A percentile compares a stretch with the other conserved stretches of the same genome.
phyloP scores from a whole-genome alignment of 805 yeast species.

The Candida boidinii region DNA sequence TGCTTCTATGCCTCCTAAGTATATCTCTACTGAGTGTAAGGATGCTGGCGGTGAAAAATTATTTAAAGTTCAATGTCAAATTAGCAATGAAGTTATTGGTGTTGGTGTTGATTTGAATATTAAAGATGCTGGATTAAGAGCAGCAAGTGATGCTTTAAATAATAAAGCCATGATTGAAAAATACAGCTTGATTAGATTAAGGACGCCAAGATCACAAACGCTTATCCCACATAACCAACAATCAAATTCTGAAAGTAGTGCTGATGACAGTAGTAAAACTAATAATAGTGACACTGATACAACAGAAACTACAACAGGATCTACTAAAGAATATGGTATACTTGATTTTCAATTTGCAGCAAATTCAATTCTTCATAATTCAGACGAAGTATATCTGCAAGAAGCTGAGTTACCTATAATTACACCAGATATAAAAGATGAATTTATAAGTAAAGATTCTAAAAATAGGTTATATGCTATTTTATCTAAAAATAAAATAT shows the following conservation, averaged over 20 bases:
- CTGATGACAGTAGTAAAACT: too few relatives aligned
- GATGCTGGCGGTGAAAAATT: constrained; percentile 29
- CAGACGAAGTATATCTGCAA: background rate
- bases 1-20: constrained; percentile 55
- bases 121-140: constrained; percentile 74
- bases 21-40: constrained; percentile 38
- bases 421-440: constrained; percentile 6
- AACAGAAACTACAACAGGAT: too few relatives aligned
- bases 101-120: constrained; percentile 59
- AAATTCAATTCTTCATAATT: too few relatives aligned
- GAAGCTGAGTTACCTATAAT: constrained; percentile 1
- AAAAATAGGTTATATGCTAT: constrained; percentile 24
- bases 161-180: constrained; percentile 55
- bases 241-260: too few relatives aligned
- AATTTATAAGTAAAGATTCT: constrained; percentile 13
- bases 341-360: too few relatives aligned
- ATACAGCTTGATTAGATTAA: constrained; percentile 49
- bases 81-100: constrained; percentile 63
- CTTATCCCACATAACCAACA: too few relatives aligned
- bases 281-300: too few relatives aligned
- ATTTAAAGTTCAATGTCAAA: constrained; percentile 56
- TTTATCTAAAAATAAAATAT: constrained; percentile 11
- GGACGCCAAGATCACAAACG: constrained; percentile 44
- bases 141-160: constrained; percentile 73
- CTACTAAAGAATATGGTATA: too few relatives aligned